Conservation (phyloP, 345 rosid genomes). For the Linum tenue region DNA sequence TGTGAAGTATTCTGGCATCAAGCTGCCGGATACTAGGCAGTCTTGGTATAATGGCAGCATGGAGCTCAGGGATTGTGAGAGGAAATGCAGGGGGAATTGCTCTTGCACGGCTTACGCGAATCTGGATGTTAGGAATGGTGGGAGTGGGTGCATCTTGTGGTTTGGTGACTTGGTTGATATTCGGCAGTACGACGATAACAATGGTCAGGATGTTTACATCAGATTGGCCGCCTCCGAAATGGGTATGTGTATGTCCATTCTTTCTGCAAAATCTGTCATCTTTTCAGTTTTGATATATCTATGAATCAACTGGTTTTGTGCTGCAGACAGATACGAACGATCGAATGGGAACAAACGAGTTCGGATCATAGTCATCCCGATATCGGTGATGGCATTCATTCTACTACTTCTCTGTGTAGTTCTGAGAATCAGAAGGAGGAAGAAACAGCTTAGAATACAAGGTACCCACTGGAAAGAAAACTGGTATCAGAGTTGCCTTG, state of each 20-base stretch:
- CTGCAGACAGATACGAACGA: slow-evolving; percentile 10
- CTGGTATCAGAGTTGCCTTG: background rate
- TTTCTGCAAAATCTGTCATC: background rate
- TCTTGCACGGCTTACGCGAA: slow-evolving; percentile 1
- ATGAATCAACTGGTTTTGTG: background rate
- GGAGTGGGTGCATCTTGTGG: background rate
- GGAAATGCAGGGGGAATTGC: background rate
- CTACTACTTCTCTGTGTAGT: slow-evolving; percentile 16
- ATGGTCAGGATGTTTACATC: slow-evolving; percentile 30
- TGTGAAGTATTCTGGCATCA: background rate
- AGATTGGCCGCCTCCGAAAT: slow-evolving; percentile 34
- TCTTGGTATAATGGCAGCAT: background rate
- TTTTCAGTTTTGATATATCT: background rate
- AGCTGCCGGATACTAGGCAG: background rate
- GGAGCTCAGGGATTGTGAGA: slow-evolving; percentile 1
- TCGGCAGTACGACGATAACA: slow-evolving; percentile 1
- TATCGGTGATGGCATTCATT: slow-evolving; percentile 4
- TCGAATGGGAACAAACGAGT: slow-evolving; percentile 13
- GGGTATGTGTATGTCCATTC: slow-evolving; percentile 17
- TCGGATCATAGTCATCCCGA: slow-evolving; percentile 14
- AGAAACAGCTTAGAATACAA: slow-evolving; percentile 1
- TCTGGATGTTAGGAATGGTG: background rate
- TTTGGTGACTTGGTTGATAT: slow-evolving; percentile 1
- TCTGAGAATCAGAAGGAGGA: slow-evolving; percentile 6
- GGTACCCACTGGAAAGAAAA: background rate